Percentiles rank a stretch among this genome's conserved stretches.
These are phyloP conservation scores for Claviceps pazoutovae DNA, from an alignment of 2,329 filamentous ascomycete genomes.

Conservation along the genomic window DNA sequence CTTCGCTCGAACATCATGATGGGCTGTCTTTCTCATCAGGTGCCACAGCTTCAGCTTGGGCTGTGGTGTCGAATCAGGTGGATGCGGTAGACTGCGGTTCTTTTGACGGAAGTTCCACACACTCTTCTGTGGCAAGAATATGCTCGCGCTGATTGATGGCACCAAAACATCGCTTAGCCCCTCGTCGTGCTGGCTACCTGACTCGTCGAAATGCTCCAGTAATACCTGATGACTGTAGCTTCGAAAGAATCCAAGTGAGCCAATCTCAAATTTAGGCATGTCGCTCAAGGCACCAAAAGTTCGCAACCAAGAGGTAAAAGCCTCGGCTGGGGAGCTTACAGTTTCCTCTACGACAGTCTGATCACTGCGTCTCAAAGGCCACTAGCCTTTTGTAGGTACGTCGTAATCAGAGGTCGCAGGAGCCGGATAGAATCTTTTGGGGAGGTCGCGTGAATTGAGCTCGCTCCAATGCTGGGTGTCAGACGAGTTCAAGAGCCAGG, in stretches of 20 bases:
- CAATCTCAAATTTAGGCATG: constrained; percentile 41
- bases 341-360: constrained; percentile 2
- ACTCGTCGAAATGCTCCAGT: constrained; percentile 33
- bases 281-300: constrained; percentile 35
- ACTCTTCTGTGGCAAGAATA: constrained; percentile 36
- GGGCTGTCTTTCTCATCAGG: constrained; percentile 4
- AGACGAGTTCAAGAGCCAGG: constrained; percentile 28
- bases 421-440: not conserved
- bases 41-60: constrained; percentile 10
- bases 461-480: not conserved
- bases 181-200: constrained; percentile 34
- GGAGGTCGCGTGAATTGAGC: not conserved
- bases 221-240: constrained; percentile 30
- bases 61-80: constrained; percentile 13
- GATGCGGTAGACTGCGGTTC: constrained; percentile 10
- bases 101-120: constrained; percentile 36
- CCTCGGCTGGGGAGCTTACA: constrained; percentile 14
- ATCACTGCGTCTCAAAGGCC: not conserved
- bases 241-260: constrained; percentile 36
- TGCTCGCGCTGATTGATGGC: constrained; percentile 38
- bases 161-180: constrained; percentile 34
- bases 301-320: constrained; percentile 18
- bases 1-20: constrained; percentile 8
- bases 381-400: constrained; percentile 2
- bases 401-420: not conserved